Percentiles rank a stretch among this genome's conserved stretches.
Evolutionary conservation across 163 green algal genomes (phyloP).

Genomic region (Coccomyxa subellipsoidea): DNA sequence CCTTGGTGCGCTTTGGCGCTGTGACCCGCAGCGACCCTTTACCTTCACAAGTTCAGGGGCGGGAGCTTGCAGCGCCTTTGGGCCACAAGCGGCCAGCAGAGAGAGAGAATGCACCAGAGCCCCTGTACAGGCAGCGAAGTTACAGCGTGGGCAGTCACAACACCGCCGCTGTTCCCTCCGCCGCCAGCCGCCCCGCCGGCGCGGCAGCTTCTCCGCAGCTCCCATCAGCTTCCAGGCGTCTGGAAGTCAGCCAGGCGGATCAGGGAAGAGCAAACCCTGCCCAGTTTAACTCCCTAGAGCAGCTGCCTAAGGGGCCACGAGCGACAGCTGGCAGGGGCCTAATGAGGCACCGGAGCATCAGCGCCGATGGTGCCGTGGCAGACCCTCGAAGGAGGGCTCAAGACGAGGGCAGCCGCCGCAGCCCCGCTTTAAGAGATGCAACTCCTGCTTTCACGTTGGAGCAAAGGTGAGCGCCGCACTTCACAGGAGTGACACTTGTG

Average conservation of each 20-base stretch:
- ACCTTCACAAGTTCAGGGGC: background rate
- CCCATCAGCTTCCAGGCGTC: background rate
- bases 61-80: background rate
- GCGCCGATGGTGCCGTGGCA: background rate
- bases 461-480: background rate
- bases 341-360: background rate
- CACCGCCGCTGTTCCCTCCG: no score
- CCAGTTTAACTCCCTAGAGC: background rate
- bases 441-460: background rate
- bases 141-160: background rate
- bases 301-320: background rate
- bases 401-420: background rate
- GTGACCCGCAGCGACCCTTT: background rate
- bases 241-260: background rate
- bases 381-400: background rate
- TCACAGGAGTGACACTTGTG: no score
- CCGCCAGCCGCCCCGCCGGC: no score
- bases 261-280: no score
- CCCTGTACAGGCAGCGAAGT: background rate
- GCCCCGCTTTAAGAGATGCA: background rate
- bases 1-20: background rate
- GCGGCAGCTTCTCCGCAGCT: background rate
- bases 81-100: background rate
- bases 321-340: background rate
- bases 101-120: background rate